Evolutionary conservation across 1,284 basidiomycete genomes (phyloP), one percentile per base, ranked within the genome.

Genomic region (Bondarzewia mesenterica): DNA sequence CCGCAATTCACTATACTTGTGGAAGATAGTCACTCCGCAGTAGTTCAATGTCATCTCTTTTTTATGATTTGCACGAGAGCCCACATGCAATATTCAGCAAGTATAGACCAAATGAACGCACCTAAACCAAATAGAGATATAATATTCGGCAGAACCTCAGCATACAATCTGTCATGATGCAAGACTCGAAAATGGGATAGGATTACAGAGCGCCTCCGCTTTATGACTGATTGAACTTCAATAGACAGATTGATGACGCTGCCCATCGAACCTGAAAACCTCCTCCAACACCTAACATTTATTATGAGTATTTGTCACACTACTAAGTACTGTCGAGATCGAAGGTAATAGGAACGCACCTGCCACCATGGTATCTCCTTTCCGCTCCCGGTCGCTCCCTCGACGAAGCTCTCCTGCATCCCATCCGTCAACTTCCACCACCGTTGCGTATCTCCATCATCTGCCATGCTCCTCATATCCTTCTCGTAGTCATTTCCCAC

Each of bases 381-480:
- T 7, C 77, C 84, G 53, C 84, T 87, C 6, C 86, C 86, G 1
- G 69, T 72, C 2, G 87, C 85, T 16, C 77, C 85, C 2, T 76
- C 70, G 7, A 82, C 72, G 39, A 89, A 78, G 57, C 78, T 84
- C 65, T 85, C 80, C 63, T 91, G 88, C 85, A 89, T 86, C 4
- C 63, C 69, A 61, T 89, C 88, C 0, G 86, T 84, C 50, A 89
- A 63, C 57, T 72, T 68, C 88, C 88, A 90, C 88, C 88, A 91
- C 49, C 72, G 62, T 58, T 75, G 73, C 16, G 86, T 89, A 59
- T 81, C 78, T 32, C 75, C 71, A 60, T 87, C 83, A 22, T 77
- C 73, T 5, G 72, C 78, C 32, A 88, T 74, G 25, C 64, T 70
- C 41, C 66, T 70, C 85, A 89, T 88, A 57, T 89, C 86, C 15